Conservation (phyloP, 371 early-diverging fungal species). For the Capniomyces stellatus region DNA sequence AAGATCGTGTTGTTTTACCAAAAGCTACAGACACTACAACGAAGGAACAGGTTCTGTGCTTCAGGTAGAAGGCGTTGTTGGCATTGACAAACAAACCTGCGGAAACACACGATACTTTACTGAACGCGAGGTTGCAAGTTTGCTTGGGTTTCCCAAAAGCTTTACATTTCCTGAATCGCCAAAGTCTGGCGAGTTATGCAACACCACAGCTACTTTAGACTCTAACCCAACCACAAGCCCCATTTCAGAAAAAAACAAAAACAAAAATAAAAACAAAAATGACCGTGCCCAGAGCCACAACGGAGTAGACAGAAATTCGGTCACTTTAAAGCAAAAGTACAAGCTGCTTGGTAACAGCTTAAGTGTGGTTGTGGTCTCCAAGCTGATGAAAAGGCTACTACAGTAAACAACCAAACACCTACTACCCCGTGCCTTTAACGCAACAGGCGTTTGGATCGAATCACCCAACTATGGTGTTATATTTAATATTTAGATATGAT, state of each 20-base stretch:
- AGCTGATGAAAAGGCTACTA: constrained; percentile 6
- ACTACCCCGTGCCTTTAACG: too few species aligned
- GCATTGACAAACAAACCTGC: constrained; percentile 11
- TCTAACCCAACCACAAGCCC: too few species aligned
- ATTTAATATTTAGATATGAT: too few species aligned
- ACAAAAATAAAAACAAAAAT: neutral
- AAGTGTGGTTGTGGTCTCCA: constrained; percentile 43
- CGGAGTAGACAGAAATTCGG: neutral
- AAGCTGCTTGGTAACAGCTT: constrained; percentile 54
- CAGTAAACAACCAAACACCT: too few species aligned
- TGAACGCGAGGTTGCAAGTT: constrained; percentile 49
- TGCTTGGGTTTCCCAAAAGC: constrained; percentile 61
- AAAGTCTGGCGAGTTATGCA: too few species aligned
- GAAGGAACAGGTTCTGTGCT: constrained; percentile 48
- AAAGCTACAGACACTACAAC: constrained; percentile 58
- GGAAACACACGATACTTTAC: constrained; percentile 53
- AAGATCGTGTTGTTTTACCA: constrained; percentile 71
- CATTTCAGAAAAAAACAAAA: constrained; percentile 4
- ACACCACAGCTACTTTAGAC: too few species aligned
- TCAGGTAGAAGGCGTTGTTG: constrained; percentile 13
- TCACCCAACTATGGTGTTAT: too few species aligned
- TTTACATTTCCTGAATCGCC: too few species aligned
- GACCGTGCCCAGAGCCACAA: neutral
- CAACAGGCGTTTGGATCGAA: too few species aligned
- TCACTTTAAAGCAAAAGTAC: constrained; percentile 36